Evolutionary conservation across 768 basidiomycete species (phyloP), one percentile per base, ranked within the genome.

Genomic region (Lentinula edodes): DNA sequence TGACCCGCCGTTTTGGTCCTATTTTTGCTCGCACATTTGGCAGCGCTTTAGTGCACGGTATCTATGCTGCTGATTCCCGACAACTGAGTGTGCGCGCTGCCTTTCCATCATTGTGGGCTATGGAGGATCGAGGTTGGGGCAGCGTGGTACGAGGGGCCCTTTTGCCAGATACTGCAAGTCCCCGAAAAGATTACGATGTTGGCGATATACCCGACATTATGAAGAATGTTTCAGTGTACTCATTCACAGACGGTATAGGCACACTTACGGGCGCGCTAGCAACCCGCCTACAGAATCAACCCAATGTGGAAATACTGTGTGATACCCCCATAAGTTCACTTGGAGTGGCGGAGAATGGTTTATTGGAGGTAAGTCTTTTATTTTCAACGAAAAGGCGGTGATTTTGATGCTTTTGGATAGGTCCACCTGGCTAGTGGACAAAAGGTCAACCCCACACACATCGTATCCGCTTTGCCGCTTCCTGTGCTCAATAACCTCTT

Each of bases 31-130:
- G 85, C 15, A 80, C 82, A 2, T 80, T 98, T 59, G 86, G 90
- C 45, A 69, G 92, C 81, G 89, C 95, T 0, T 76, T 97, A 61
- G 85, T 94, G 0, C 95, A 97, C 68, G 96, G 96, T 0, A 90
- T 98, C 60, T 98, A 98, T 70, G 94, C 93, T 1, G 85, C 93
- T 0, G 93, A 96, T 67, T 83, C 94, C 2, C 76, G 90, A 2
- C 67, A 76, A 43, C 73, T 98, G 16, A 92, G 91, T 62, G 77
- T 93, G 2, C 83, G 88, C 3, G 81, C 93, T 2, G 84, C 92
- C 1, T 93, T 97, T 68, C 89, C 91, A 0, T 74, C 77, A 2
- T 65, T 97, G 58, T 90, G 85, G 82, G 81, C 87, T 0, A 79
- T 86, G 0, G 92, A 89, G 68, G 80, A 86, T 55, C 71, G 78